Conservation (phyloP, 768 basidiomycete genomes). For the Rhizopogon vinicolor region DNA sequence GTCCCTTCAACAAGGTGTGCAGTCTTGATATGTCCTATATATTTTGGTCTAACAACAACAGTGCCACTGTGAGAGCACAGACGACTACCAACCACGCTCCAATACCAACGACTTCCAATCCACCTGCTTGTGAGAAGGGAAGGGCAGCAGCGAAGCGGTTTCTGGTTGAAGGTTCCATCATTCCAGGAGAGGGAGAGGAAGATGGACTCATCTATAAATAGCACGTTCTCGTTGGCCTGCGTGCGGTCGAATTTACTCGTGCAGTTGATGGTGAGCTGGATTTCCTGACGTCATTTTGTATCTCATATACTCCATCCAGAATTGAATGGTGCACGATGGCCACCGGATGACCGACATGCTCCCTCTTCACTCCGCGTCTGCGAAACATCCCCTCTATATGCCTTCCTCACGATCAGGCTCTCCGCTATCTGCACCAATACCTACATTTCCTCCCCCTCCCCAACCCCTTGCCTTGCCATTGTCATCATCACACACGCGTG, state of each 20-base stretch:
- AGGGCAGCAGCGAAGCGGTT: constrained; percentile 19
- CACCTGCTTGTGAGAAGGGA: constrained; percentile 7
- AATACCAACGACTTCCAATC: constrained; percentile 9
- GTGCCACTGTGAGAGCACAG: constrained; percentile 12
- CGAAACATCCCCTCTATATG: constrained; percentile 33
- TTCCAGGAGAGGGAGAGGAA: constrained; percentile 82
- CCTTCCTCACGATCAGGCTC: constrained; percentile 18
- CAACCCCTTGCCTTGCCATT: constrained; percentile 46
- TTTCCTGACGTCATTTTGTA: background rate
- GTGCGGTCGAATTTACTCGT: constrained; percentile 88
- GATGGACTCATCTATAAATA: constrained; percentile 77
- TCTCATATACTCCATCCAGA: constrained; percentile 38
- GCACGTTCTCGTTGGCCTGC: constrained; percentile 89
- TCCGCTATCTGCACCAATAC: constrained; percentile 17
- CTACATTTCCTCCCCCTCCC: constrained; percentile 59
- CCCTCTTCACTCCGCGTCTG: constrained; percentile 46
- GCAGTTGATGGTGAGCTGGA: constrained; percentile 77
- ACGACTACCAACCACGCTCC: constrained; percentile 2
- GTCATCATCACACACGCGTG: constrained; percentile 63
- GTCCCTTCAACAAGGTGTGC: constrained; percentile 18
- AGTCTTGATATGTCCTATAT: background rate
- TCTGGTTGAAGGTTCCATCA: constrained; percentile 59
- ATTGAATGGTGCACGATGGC: constrained; percentile 54
- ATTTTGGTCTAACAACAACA: constrained; percentile 1
- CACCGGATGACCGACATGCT: constrained; percentile 51